phyloP scores from a whole-genome alignment of 768 basidiomycete genomes.

The Hericium rajendrae region DNA sequence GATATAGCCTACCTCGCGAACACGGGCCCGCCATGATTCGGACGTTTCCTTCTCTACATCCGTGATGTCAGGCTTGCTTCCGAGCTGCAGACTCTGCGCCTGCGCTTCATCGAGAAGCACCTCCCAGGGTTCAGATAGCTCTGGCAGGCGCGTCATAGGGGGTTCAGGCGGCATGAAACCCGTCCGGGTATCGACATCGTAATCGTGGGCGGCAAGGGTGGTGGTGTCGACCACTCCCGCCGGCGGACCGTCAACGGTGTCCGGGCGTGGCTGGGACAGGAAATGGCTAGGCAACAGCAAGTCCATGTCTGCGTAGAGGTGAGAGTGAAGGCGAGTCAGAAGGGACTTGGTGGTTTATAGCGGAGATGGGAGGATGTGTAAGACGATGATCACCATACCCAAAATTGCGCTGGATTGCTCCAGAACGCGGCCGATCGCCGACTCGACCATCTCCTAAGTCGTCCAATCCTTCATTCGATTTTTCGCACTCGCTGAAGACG shows the following conservation, averaged over 20 bases:
- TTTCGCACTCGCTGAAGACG: no score
- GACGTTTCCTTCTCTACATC: conserved; percentile 24
- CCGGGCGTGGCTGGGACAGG: conserved; percentile 26
- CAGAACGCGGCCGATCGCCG: neutral
- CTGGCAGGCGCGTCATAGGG: conserved; percentile 54
- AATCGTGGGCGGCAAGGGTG: conserved; percentile 35
- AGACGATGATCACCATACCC: neutral
- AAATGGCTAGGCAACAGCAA: conserved; percentile 20
- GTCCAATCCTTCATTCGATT: no score
- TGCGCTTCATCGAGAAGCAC: conserved; percentile 41
- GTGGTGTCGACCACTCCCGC: conserved; percentile 25
- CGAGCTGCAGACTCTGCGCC: conserved; percentile 43
- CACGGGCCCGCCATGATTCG: conserved; percentile 32
- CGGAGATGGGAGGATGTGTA: neutral
- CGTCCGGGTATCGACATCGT: conserved; percentile 84
- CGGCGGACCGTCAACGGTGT: conserved; percentile 17
- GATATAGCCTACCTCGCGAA: conserved; percentile 27
- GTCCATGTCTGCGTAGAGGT: conserved; percentile 3
- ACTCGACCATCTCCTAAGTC: neutral
- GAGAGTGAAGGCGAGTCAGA: neutral
- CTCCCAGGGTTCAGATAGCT: conserved; percentile 69
- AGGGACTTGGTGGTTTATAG: neutral
- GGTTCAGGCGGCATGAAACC: conserved; percentile 85
- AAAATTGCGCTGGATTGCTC: no score
- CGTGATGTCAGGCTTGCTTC: conserved; percentile 21